Percentiles rank a stretch among this genome's conserved stretches.
phyloP scores from a whole-genome alignment of 2,329 filamentous ascomycete genomes.

The Colletotrichum simmondsii region DNA sequence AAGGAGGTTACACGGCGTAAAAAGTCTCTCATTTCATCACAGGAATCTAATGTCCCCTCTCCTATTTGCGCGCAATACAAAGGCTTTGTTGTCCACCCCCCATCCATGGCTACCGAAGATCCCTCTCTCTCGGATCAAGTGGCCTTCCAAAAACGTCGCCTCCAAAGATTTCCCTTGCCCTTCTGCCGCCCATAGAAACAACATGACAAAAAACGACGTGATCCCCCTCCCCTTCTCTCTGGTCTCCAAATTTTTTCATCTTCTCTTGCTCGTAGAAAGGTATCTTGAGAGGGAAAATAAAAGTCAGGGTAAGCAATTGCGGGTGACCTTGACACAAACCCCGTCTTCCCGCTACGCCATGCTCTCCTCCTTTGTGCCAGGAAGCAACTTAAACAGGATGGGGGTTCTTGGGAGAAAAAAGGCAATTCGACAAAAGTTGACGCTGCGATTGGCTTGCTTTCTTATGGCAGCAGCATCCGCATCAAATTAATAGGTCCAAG shows the following conservation, averaged over 20 bases:
- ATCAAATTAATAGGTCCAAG: not conserved
- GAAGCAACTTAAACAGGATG: not conserved
- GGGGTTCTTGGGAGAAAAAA: not conserved
- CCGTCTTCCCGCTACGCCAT: not conserved
- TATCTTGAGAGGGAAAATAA: not conserved
- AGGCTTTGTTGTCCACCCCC: not conserved
- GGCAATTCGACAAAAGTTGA: not conserved
- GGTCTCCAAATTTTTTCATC: not conserved
- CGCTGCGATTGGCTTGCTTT: not conserved
- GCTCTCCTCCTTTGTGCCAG: not conserved
- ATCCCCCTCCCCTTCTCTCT: not conserved
- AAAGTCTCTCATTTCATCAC: slow-evolving; percentile 27
- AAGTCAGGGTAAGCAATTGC: not conserved
- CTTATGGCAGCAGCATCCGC: not conserved
- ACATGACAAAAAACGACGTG: not conserved
- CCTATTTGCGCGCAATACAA: slow-evolving; percentile 20
- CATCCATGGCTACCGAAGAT: slow-evolving; percentile 2
- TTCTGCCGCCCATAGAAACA: slow-evolving; percentile 13
- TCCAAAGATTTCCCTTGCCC: not conserved
- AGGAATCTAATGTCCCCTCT: slow-evolving; percentile 15
- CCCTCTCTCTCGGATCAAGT: not conserved
- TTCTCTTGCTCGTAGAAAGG: not conserved
- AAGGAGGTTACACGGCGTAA: not conserved
- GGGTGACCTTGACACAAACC: too few relatives aligned
- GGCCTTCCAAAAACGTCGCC: not conserved